Conservation (phyloP, 176 grass and related monocot genomes). For the Themeda triandra region DNA sequence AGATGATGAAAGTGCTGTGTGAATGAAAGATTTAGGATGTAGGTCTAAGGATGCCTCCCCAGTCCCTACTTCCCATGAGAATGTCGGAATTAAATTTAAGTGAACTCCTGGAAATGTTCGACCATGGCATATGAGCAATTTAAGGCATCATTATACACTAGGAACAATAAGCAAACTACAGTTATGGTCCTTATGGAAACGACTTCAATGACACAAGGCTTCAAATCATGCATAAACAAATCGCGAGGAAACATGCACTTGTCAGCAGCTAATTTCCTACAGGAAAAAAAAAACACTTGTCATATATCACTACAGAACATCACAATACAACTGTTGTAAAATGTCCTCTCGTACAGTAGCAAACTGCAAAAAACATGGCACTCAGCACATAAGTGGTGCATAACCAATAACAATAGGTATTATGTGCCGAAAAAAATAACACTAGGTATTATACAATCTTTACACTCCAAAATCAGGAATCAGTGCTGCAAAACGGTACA, state of each 20-base stretch:
- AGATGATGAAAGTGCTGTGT: background rate
- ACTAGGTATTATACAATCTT: conserved; percentile 26
- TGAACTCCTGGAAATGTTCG: too few species aligned
- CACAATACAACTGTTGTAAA: background rate
- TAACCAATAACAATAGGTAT: conserved; percentile 24
- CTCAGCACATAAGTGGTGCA: background rate
- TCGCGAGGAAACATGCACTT: background rate
- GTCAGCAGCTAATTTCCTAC: background rate
- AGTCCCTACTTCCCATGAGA: background rate
- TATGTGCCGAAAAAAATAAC: too few species aligned
- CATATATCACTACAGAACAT: background rate
- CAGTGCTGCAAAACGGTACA: conserved; percentile 4
- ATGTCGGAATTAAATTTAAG: background rate
- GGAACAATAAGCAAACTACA: background rate
- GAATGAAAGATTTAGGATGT: background rate
- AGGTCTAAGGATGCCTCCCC: background rate
- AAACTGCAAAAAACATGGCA: conserved; percentile 27
- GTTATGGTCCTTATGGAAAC: background rate
- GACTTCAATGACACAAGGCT: background rate
- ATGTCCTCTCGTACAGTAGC: background rate
- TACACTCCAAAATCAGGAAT: conserved; percentile 49
- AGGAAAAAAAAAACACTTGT: background rate
- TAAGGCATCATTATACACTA: background rate
- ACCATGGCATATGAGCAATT: background rate
- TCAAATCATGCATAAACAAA: background rate